Conservation (phyloP, 345 rosid species). For the Linum tenue region DNA sequence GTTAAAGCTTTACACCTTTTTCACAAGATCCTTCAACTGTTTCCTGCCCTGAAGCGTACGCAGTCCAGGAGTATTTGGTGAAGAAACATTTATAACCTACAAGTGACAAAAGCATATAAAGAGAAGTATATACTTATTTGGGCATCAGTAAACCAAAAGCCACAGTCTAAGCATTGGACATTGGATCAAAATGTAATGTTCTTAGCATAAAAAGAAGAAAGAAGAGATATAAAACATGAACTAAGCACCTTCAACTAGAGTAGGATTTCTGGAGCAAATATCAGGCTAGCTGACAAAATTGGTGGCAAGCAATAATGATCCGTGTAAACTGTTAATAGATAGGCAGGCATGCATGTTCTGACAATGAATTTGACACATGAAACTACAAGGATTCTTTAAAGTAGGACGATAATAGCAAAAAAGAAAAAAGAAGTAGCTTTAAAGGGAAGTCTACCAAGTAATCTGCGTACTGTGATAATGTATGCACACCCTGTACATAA, state of each 20-base stretch:
- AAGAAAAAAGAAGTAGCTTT: not conserved
- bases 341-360: not conserved
- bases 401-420: not conserved
- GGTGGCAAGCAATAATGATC: too few species aligned
- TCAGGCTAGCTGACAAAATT: too few species aligned
- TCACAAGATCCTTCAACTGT: slow-evolving; percentile 87
- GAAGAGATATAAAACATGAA: too few species aligned
- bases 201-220: not conserved
- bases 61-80: slow-evolving; percentile 92
- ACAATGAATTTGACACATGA: not conserved
- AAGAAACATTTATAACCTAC: slow-evolving; percentile 94
- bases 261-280: too few species aligned
- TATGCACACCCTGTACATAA: slow-evolving; percentile 97
- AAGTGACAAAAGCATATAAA: slow-evolving; percentile 2
- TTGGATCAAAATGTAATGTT: not conserved
- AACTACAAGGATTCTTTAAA: too few species aligned
- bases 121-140: not conserved
- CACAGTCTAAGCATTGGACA: not conserved
- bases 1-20: slow-evolving; percentile 43
- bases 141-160: not conserved
- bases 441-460: slow-evolving; percentile 53
- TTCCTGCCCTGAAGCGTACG: slow-evolving; percentile 96
- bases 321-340: too few species aligned
- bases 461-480: slow-evolving; percentile 93
- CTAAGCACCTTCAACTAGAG: not conserved